These are phyloP conservation scores for Biscogniauxia marginata DNA, from an alignment of 2,329 filamentous ascomycete genomes.

Conservation along the genomic window DNA sequence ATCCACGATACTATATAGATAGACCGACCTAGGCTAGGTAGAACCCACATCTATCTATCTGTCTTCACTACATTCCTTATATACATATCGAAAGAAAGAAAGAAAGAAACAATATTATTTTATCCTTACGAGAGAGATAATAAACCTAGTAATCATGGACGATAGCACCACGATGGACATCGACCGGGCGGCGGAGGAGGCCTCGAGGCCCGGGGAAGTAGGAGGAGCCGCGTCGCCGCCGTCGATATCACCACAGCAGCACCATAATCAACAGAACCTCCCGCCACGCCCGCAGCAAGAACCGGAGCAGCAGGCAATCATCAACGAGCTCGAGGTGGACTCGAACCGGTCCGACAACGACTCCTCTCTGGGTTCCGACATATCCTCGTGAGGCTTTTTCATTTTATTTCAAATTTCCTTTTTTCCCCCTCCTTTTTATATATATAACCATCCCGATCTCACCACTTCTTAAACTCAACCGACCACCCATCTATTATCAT, in stretches of 20 bases:
- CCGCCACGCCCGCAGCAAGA: background rate
- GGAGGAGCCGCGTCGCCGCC: no score
- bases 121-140: background rate
- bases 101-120: no score
- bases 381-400: constrained; percentile 13
- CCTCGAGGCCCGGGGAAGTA: background rate
- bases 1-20: no score
- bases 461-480: no score
- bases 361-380: constrained; percentile 18
- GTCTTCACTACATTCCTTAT: no score
- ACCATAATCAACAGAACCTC: background rate
- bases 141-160: background rate
- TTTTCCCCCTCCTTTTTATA: background rate
- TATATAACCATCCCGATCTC: no score
- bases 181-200: background rate
- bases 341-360: constrained; percentile 14
- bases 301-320: constrained; percentile 3
- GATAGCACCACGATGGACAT: background rate
- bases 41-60: no score
- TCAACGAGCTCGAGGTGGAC: constrained; percentile 17
- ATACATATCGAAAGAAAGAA: no score
- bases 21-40: no score
- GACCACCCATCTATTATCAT: no score
- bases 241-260: no score
- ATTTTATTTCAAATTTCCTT: background rate